Conservation (phyloP, 192 early-diverging fungal genomes). For the Coemansia sp. region DNA sequence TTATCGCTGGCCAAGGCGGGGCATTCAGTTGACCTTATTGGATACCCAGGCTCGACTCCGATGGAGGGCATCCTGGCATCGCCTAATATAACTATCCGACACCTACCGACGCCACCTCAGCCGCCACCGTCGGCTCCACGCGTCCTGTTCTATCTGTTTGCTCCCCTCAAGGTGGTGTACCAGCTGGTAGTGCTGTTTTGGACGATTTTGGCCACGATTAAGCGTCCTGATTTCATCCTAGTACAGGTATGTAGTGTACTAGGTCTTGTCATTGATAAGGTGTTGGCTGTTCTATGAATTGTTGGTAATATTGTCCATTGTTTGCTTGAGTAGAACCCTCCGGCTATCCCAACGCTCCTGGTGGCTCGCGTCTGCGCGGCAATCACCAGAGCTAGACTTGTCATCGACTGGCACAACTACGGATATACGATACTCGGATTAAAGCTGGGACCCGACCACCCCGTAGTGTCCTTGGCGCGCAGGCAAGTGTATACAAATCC, state of each 20-base stretch:
- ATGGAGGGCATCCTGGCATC: conserved; percentile 32
- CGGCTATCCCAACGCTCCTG: conserved; percentile 88
- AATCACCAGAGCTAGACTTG: conserved; percentile 68
- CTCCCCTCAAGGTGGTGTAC: conserved; percentile 67
- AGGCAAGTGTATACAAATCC: conserved; percentile 19
- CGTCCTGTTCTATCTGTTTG: conserved; percentile 67
- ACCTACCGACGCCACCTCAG: conserved; percentile 46
- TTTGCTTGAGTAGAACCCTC: conserved; percentile 74
- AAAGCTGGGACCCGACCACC: conserved; percentile 62
- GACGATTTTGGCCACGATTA: conserved; percentile 62
- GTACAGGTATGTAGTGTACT: conserved; percentile 66
- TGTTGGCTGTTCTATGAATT: neutral
- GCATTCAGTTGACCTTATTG: conserved; percentile 79
- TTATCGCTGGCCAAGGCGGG: conserved; percentile 71
- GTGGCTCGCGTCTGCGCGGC: conserved; percentile 73
- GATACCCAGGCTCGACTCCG: conserved; percentile 68
- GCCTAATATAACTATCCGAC: conserved; percentile 25
- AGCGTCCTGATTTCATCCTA: conserved; percentile 68
- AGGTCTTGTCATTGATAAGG: neutral
- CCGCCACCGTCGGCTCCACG: conserved; percentile 61
- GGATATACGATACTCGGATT: conserved; percentile 87
- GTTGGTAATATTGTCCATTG: conserved; percentile 1
- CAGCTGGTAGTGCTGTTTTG: conserved; percentile 68
- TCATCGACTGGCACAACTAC: conserved; percentile 99
- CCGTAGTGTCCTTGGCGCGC: conserved; percentile 44